Evolutionary conservation across 805 yeast genomes (phyloP), one percentile per base, ranked within the genome.

Genomic region (Candida oleophila): DNA sequence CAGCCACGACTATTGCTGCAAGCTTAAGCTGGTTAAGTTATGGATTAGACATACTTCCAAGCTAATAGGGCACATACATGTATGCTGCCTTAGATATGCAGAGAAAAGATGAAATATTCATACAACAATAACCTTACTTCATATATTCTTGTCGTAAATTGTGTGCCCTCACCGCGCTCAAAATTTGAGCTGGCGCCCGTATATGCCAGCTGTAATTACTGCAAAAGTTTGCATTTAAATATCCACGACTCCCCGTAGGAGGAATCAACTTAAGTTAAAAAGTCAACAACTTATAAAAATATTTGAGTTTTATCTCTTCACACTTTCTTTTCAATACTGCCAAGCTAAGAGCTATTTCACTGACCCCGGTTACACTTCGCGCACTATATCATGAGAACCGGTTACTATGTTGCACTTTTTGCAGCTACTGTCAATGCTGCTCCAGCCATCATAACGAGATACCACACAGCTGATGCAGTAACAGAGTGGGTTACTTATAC

Each of bases 391-490:
- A 38, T 38, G 41, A 38, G 19, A 15, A 12, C 20, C n/a, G 14
- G 16, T 8, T 18, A 19, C 12, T 3, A 37, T 20, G 18, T 36
- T 18, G 42, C 46, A 16, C 34, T 22, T 25, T 48, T 59, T 22
- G 45, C 58, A 41, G 49, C 62, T 11, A 39, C 48, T 20, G 41
- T 53, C 15, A 46, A 60, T 41, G 66, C 65, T 25, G 61, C 64
- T 35, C 65, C 65, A n/a, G 49, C 53, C 12, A 45, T 59, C 18
- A 48, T 59, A 41, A 61, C 65, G 16, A 49, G 60, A 44, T 47
- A 48, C 4, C 60, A 57, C 39, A 64, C 68, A 15, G 68, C 68
- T 34, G 54, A 62, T 12, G 55, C 65, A 20, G 61, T 56, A 19
- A 64, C 69, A 11, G 48, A 51, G 5, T 53, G 55, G 58, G 46